These are phyloP conservation scores for Debaryomyces tyrocola DNA, from an alignment of 805 yeast genomes.

Conservation along the genomic window DNA sequence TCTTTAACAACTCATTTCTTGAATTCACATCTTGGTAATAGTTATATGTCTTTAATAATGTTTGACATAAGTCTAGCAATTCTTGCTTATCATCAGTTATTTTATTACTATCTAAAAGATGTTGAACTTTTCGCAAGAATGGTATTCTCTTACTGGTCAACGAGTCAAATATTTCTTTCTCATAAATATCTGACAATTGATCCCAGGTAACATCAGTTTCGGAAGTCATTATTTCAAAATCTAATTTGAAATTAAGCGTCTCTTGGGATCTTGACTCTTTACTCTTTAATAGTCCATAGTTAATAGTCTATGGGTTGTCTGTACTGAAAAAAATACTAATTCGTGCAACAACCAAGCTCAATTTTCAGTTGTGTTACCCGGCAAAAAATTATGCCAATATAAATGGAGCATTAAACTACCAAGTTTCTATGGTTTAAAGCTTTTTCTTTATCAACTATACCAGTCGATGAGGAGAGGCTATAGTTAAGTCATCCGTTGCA, in stretches of 20 bases:
- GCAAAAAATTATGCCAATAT: no score
- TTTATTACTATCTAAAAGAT: conserved; percentile 22
- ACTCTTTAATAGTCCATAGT: no score
- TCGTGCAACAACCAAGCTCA: no score
- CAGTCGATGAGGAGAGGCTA: conserved; percentile 57
- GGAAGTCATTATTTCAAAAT: conserved; percentile 1
- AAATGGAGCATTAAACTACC: no score
- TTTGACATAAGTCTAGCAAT: conserved; percentile 19
- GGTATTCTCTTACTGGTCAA: conserved; percentile 35
- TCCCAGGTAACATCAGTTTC: conserved; percentile 16
- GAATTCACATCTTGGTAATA: conserved; percentile 54
- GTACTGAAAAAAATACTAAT: no score
- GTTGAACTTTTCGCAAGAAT: conserved; percentile 28
- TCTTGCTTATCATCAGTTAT: conserved; percentile 11
- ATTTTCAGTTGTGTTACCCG: no score
- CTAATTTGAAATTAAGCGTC: not conserved
- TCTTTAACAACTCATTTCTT: conserved; percentile 39
- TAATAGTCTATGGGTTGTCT: no score
- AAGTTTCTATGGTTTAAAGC: not conserved
- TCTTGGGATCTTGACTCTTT: no score
- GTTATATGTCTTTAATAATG: conserved; percentile 47
- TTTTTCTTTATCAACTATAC: conserved; percentile 50
- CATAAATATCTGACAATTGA: conserved; percentile 15
- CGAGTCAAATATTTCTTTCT: conserved; percentile 28
- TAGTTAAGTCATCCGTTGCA: conserved; percentile 38